Base-by-base conservation (phyloP, 2,329 filamentous ascomycete species). In the Claviceps sp. region DNA sequence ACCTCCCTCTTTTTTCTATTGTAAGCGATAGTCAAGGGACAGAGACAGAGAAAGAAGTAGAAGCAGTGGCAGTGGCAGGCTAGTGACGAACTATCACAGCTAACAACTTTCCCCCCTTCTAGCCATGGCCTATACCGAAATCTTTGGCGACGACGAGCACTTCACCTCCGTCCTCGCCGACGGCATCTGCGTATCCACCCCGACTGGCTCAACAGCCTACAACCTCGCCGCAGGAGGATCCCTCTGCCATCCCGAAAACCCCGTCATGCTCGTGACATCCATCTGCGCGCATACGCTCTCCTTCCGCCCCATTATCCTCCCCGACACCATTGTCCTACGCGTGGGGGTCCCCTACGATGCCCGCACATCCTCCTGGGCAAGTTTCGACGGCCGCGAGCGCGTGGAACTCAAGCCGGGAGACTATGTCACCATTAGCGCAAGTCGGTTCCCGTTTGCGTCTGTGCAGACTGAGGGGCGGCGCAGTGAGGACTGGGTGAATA, bases 171-270 rank as follows among this genome's bases (percentile, higher is more conserved):
- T 97, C 6, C 84, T 93, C 58, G 93, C 91, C 24, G 93, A 97
- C 64, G 91, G 91, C 13, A 81, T 97, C 54, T 95, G 89, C 63
- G 86, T 97, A 24, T 89, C 91, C 1, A 97, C 91, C 5, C 93
- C 91, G 0, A 97, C 93, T 0, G 93, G 91, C 14, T 93, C 86
- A 5, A 97, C 91, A 14, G 91, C 91, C 18, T 97, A 97, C 70
- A 96, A 95, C 63, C 82, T 97, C 20, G 91, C 90, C 0, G 90
- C 91, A 0, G 93, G 93, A n/a, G 91, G 91, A 20, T 95, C 88
- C 3, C 77, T 97, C 24, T 96, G 89, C 62, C 91, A 97, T 64
- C 91, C 91, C 0, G 93, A 97, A 60, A 97, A 96, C 65, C 93
- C 91, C 0, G 90, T 96, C 47, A 95, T 97, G 68, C 81, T 97